Base-by-base conservation (phyloP, 495 filamentous ascomycete genomes). In the Entonaema liquescens region DNA sequence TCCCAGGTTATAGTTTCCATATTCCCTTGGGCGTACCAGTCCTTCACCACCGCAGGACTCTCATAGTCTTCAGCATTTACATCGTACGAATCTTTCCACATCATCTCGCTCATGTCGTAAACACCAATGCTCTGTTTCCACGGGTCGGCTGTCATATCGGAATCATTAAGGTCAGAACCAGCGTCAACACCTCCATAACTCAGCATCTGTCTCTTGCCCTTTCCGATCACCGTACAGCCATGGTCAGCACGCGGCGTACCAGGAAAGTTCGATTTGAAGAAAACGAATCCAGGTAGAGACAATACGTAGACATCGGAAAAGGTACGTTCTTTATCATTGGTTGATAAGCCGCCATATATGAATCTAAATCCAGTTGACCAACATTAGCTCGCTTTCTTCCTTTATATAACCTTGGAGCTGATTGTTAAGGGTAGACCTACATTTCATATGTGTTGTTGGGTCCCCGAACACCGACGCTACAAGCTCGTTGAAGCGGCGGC, bases 221-320 rank as follows among this genome's bases (percentile, higher is more conserved):
- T 76, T 6, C 81, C 80, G 5, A 79, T 72, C 1, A 76, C 25
- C 19, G 76, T 76, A 44, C 81, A 83, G 3, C 65, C 68, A 25
- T 78, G 74, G 11, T 75, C 68, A 3, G 69, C 72, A 0, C 80
- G 75, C 21, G 59, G 53, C 4, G 77, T 76, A 0, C 67, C 77
- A 0, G 67, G 50, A 4, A 55, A 29, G 3, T 76, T 55, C 4
- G 76, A 74, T 35, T 73, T 71, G 23, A 80, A 77, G 77, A 83
- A 85, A 35, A 77, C 67, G 49, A 85, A 86, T n/a, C 81, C 82
- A 0, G 83, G 83, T 2, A 86, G 62, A 44, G 79, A 81, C 12
- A 85, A 76, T 15, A 86, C 73, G 50, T 80, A 78, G 5, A 81
- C 73, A 26, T 81, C 78, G 0, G 71, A 40, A 31, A 77, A 73